Evolutionary conservation across 345 rosid genomes (phyloP).

Genomic region (Sisymbrium irio): DNA sequence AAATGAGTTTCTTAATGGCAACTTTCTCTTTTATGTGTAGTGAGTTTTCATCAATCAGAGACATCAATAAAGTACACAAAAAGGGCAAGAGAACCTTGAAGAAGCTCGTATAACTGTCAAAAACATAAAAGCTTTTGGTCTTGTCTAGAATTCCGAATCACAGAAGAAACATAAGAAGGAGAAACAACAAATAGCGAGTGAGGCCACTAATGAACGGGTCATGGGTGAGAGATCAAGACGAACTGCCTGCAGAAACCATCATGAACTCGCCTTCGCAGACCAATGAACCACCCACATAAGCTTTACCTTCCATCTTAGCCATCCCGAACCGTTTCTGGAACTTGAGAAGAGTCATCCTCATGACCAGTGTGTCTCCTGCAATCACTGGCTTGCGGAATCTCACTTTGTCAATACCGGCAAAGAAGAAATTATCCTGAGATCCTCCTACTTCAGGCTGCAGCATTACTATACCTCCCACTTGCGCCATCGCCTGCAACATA

Average conservation of each 20-base stretch:
- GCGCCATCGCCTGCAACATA: conserved; percentile 85
- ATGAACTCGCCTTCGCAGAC: conserved; percentile 89
- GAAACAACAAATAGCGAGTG: not conserved
- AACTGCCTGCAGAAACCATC: conserved; percentile 48
- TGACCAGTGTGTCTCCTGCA: conserved; percentile 88
- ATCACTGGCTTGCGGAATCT: conserved; percentile 89
- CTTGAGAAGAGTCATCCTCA: conserved; percentile 89
- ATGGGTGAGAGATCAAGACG: not conserved
- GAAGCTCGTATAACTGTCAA: not conserved
- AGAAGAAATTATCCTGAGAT: conserved; percentile 72
- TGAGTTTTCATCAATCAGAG: not conserved
- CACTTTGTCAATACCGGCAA: conserved; percentile 86
- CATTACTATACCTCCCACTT: conserved; percentile 88
- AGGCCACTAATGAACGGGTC: not conserved
- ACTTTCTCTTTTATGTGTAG: not conserved
- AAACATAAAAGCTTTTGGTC: conserved; percentile 2
- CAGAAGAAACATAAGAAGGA: not conserved
- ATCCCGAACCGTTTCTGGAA: conserved; percentile 83
- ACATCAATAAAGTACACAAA: not conserved
- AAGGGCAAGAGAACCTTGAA: not conserved
- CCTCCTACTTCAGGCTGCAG: conserved; percentile 90
- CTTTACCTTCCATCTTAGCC: conserved; percentile 95
- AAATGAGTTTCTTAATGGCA: not conserved
- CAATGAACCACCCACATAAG: conserved; percentile 75
- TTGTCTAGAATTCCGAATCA: not conserved